A percentile compares a stretch with the other conserved stretches of the same genome.
Evolutionary conservation across 805 yeast species (phyloP).

Genomic region (Ogataea nonfermentans): DNA sequence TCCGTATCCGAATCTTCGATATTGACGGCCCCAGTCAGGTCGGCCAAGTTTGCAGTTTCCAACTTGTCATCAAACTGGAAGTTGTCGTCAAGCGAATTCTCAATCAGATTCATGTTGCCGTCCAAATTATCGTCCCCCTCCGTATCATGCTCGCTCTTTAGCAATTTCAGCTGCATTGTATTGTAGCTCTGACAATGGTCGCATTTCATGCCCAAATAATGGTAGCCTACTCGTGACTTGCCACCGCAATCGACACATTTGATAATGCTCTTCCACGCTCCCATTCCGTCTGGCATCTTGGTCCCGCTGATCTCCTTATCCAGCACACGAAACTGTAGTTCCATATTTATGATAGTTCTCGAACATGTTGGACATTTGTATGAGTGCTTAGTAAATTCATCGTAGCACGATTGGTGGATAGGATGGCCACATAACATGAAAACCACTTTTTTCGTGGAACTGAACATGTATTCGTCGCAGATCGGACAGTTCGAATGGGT

Average conservation of each 20-base stretch:
- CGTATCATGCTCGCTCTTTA: constrained; percentile 41
- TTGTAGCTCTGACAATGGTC: constrained; percentile 85
- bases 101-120: constrained; percentile 14
- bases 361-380: constrained; percentile 93
- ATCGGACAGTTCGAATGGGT: constrained; percentile 92
- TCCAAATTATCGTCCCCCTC: background rate
- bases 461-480: constrained; percentile 87
- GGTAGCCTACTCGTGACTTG: constrained; percentile 70
- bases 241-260: constrained; percentile 88
- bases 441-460: constrained; percentile 76
- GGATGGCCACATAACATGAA: constrained; percentile 96
- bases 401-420: constrained; percentile 81
- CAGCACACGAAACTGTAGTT: constrained; percentile 79
- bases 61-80: constrained; percentile 32
- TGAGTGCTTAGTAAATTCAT: constrained; percentile 75
- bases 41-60: constrained; percentile 6
- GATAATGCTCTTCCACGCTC: constrained; percentile 69
- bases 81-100: constrained; percentile 33
- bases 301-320: constrained; percentile 80
- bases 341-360: constrained; percentile 81
- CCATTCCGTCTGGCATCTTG: constrained; percentile 78
- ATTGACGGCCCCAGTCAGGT: constrained; percentile 15
- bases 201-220: constrained; percentile 84
- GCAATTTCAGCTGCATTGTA: constrained; percentile 67
- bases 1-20: constrained; percentile 24